Percentiles rank a stretch among this genome's conserved stretches.
Evolutionary conservation across 2,329 filamentous ascomycete genomes (phyloP).

Genomic region (Monilinia fructigena): DNA sequence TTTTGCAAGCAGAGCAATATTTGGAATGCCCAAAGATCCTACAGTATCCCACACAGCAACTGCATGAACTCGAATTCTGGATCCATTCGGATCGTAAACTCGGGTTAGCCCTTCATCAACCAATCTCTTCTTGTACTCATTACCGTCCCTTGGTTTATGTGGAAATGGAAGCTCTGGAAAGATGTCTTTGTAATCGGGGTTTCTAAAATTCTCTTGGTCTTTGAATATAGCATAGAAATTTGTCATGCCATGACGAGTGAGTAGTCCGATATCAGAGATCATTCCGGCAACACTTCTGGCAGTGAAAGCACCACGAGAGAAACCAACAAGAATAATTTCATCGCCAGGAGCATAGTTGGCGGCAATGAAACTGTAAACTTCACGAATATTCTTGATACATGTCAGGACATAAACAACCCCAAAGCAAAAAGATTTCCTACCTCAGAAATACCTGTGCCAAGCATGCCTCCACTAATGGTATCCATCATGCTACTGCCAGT

Average conservation of each 20-base stretch:
- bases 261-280: slow-evolving; percentile 39
- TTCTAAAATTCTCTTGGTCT: slow-evolving; percentile 39
- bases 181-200: slow-evolving; percentile 40
- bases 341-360: slow-evolving; percentile 44
- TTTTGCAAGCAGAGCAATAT: slow-evolving; percentile 42
- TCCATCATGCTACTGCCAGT: slow-evolving; percentile 52
- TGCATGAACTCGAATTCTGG: slow-evolving; percentile 45
- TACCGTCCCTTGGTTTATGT: slow-evolving; percentile 33
- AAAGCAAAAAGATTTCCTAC: slow-evolving; percentile 24
- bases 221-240: slow-evolving; percentile 46
- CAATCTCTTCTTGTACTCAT: slow-evolving; percentile 43
- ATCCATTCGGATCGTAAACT: slow-evolving; percentile 41
- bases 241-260: slow-evolving; percentile 46
- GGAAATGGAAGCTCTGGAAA: slow-evolving; percentile 37
- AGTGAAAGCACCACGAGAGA: slow-evolving; percentile 47
- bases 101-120: slow-evolving; percentile 42
- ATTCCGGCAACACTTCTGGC: slow-evolving; percentile 43
- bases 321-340: slow-evolving; percentile 44
- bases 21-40: slow-evolving; percentile 43
- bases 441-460: slow-evolving; percentile 51
- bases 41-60: slow-evolving; percentile 52
- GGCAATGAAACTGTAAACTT: slow-evolving; percentile 50
- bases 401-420: slow-evolving; percentile 40
- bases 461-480: slow-evolving; percentile 53
- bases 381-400: slow-evolving; percentile 46